Base-by-base conservation (phyloP, 768 basidiomycete genomes). In the Lyophyllum atratum region DNA sequence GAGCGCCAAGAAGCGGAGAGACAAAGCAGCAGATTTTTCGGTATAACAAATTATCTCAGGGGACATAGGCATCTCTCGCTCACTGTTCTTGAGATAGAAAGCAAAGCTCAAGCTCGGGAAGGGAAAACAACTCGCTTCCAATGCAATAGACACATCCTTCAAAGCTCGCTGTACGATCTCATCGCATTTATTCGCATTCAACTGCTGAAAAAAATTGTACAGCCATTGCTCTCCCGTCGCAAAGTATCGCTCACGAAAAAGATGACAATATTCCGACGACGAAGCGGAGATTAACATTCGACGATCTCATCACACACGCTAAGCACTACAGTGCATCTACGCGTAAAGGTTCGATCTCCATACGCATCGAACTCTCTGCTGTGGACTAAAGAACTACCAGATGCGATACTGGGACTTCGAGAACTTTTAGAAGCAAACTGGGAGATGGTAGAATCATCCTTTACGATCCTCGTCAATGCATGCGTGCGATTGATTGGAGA, bases 51-150 rank as follows among this genome's bases (percentile, higher is more conserved):
- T 22, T 25, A 56, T 14, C 26, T 33, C 24, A 10, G 29, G 19
- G 19, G 31, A 37, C 52, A 22, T 12, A 40, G 15, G 33, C 19
- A 48, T 43, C 44, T 19, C 15, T 26, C 19, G 21, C 53, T 49
- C 26, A 56, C 50, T 37, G 44, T 2, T 57, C 19, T 49, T 15
- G 37, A 47, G 52, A 34, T 71, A 98, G 93, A 98, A 95, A 93
- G 86, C 93, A 24, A 98, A 92, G 72, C 80, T 97, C 34, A 99
- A 97, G 72, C 90, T 99, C 49, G 96, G 96, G 33, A 99, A 96
- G 70, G 94, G 92, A 43, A 98, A 95, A 72, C 84, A 89, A 64
- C 69, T 77, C 10, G 80, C 94, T 10, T 80, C 75, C 45, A 98
- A 98, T 80, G 92, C 85, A 5, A 84, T 98, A 62, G 93, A 98